Evolutionary conservation across 2,329 filamentous ascomycete genomes (phyloP).

Genomic region (Calonectria multiphialidica): DNA sequence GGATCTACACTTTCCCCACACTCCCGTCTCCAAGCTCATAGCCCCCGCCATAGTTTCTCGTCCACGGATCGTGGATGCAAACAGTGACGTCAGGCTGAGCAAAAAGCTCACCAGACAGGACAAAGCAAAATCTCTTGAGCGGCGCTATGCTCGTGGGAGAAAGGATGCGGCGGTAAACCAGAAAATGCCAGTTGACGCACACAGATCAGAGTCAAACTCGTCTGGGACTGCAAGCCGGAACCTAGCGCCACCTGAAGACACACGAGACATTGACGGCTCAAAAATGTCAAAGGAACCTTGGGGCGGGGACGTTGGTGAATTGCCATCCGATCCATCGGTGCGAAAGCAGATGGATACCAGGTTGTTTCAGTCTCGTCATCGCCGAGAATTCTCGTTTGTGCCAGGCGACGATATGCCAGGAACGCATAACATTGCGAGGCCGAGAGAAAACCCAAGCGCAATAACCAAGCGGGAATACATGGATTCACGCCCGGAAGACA

Average conservation of each 20-base stretch:
- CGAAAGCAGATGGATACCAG: slow-evolving; percentile 1
- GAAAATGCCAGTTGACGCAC: slow-evolving; percentile 3
- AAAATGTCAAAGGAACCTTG: slow-evolving; percentile 2
- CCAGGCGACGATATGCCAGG: slow-evolving; percentile 39
- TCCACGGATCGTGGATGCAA: slow-evolving; percentile 33
- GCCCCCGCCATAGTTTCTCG: slow-evolving; percentile 28
- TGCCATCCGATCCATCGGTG: neutral
- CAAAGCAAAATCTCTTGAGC: neutral
- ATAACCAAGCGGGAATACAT: neutral
- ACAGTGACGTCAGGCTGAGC: slow-evolving; percentile 51
- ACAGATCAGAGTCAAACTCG: slow-evolving; percentile 9
- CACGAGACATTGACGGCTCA: slow-evolving; percentile 13
- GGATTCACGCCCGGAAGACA: neutral
- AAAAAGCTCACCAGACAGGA: slow-evolving; percentile 23
- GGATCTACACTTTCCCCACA: neutral
- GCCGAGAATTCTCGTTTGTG: slow-evolving; percentile 45
- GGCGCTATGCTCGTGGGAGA: neutral
- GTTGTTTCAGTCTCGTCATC: slow-evolving; percentile 24
- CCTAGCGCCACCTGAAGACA: slow-evolving; percentile 15
- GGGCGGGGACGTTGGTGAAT: slow-evolving; percentile 5
- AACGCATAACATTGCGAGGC: neutral
- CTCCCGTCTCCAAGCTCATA: neutral
- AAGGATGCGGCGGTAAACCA: neutral
- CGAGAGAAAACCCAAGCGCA: neutral
- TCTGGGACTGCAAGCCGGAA: slow-evolving; percentile 9